These are phyloP conservation scores for Cairneyella variabilis DNA, from an alignment of 495 filamentous ascomycete genomes.

Conservation along the genomic window DNA sequence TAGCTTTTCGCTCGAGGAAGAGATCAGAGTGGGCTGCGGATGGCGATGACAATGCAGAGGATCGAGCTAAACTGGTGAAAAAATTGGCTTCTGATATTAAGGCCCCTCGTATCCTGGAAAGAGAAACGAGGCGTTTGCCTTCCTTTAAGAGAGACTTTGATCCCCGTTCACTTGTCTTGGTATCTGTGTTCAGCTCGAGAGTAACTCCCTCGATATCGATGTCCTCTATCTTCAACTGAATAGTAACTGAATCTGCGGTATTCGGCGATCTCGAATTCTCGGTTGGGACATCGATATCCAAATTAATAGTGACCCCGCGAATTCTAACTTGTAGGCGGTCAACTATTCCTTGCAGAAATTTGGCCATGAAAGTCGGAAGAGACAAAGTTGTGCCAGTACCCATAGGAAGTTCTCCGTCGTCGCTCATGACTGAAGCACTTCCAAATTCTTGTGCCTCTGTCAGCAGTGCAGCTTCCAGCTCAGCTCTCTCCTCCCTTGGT, in stretches of 20 bases:
- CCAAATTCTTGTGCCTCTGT: constrained; percentile 62
- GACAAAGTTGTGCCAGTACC: constrained; percentile 72
- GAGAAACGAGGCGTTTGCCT: constrained; percentile 61
- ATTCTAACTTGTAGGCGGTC: constrained; percentile 75
- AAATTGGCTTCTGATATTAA: constrained; percentile 70
- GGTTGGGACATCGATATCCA: constrained; percentile 61
- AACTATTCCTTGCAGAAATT: constrained; percentile 75
- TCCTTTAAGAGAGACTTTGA: constrained; percentile 35
- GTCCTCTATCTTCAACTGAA: constrained; percentile 61
- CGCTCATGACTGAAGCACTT: constrained; percentile 47
- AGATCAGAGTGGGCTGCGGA: constrained; percentile 21
- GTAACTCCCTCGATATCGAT: constrained; percentile 66
- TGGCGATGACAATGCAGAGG: constrained; percentile 60
- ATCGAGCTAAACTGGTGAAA: constrained; percentile 62
- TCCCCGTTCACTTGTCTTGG: constrained; percentile 26
- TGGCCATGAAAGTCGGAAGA: constrained; percentile 76
- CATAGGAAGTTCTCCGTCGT: constrained; percentile 59
- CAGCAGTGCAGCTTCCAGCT: constrained; percentile 72
- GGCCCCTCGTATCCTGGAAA: constrained; percentile 58
- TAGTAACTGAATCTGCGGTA: constrained; percentile 50
- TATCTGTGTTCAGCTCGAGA: constrained; percentile 14
- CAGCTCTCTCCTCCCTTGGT: constrained; percentile 65
- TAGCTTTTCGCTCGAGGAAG: constrained; percentile 10
- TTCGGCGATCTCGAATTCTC: constrained; percentile 38
- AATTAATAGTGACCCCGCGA: constrained; percentile 48